Percentiles rank a stretch among this genome's conserved stretches.
phyloP scores from a whole-genome alignment of 1,284 basidiomycete genomes.

The Chondrostereum purpureum region DNA sequence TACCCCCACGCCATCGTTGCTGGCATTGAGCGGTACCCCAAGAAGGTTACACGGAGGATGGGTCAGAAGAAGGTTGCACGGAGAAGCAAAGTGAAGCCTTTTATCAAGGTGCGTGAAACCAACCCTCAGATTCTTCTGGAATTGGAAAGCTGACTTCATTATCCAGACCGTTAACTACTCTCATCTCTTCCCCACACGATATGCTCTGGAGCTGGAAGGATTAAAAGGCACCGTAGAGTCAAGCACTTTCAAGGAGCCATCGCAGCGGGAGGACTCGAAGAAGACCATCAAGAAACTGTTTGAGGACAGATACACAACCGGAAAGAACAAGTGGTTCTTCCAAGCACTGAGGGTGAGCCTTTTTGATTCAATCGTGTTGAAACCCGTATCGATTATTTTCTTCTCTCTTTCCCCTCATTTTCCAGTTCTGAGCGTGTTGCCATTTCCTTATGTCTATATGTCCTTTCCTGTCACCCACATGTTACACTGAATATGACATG shows the following conservation, averaged over 20 bases:
- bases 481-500: not conserved
- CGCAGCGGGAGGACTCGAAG: slow-evolving; percentile 89
- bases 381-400: not conserved
- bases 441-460: slow-evolving; percentile 1
- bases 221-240: slow-evolving; percentile 78
- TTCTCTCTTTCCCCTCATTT: not conserved
- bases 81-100: slow-evolving; percentile 95
- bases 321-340: slow-evolving; percentile 98
- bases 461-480: not conserved
- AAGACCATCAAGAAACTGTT: slow-evolving; percentile 94
- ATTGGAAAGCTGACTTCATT: not conserved
- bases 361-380: not conserved
- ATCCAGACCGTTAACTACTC: slow-evolving; percentile 87
- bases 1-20: slow-evolving; percentile 97
- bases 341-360: slow-evolving; percentile 64
- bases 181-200: slow-evolving; percentile 96
- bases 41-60: slow-evolving; percentile 95
- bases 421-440: slow-evolving; percentile 1
- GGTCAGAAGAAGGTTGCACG: slow-evolving; percentile 88
- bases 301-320: slow-evolving; percentile 86
- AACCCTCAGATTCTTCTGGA: not conserved
- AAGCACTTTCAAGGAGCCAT: slow-evolving; percentile 94
- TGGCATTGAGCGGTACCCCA: slow-evolving; percentile 92
- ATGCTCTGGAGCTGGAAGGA: slow-evolving; percentile 89
- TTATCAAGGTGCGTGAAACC: slow-evolving; percentile 79